Evolutionary conservation across 495 filamentous ascomycete genomes (phyloP).

Genomic region (Penicillium pulvis): DNA sequence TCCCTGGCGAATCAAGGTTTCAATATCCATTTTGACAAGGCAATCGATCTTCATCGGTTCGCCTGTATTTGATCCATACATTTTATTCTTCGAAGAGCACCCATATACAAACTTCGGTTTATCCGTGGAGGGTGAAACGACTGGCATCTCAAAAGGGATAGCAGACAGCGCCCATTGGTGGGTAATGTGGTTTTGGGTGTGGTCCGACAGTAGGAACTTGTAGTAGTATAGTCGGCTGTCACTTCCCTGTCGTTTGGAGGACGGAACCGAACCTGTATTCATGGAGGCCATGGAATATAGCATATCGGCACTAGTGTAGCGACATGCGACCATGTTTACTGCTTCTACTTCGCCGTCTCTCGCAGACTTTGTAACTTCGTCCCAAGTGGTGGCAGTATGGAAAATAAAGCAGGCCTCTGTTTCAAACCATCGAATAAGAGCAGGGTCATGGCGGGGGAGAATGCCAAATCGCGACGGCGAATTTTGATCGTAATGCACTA

Average conservation of each 20-base stretch:
- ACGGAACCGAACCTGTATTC: conserved; percentile 30
- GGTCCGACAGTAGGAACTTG: conserved; percentile 38
- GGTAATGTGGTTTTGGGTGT: neutral
- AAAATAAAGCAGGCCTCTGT: conserved; percentile 65
- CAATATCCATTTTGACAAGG: conserved; percentile 11
- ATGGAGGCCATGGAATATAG: conserved; percentile 62
- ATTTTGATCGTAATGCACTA: conserved; percentile 55
- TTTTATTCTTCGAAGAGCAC: conserved; percentile 8
- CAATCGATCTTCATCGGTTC: conserved; percentile 13
- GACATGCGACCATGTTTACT: conserved; percentile 63
- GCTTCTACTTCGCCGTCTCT: conserved; percentile 11
- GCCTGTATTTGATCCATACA: conserved; percentile 8
- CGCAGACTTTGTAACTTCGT: conserved; percentile 22
- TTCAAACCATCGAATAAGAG: conserved; percentile 61
- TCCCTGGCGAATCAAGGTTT: conserved; percentile 8
- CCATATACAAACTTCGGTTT: conserved; percentile 9
- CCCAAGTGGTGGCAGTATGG: conserved; percentile 70
- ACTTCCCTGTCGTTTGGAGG: conserved; percentile 47
- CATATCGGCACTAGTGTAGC: conserved; percentile 59
- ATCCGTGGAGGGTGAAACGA: neutral
- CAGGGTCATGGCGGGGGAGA: conserved; percentile 59
- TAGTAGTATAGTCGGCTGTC: conserved; percentile 71
- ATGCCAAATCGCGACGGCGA: conserved; percentile 61
- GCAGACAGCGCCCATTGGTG: conserved; percentile 14
- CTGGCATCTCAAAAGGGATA: conserved; percentile 14